Evolutionary conservation across 2,329 filamentous ascomycete species (phyloP).

Genomic region (Alternaria arborescens): DNA sequence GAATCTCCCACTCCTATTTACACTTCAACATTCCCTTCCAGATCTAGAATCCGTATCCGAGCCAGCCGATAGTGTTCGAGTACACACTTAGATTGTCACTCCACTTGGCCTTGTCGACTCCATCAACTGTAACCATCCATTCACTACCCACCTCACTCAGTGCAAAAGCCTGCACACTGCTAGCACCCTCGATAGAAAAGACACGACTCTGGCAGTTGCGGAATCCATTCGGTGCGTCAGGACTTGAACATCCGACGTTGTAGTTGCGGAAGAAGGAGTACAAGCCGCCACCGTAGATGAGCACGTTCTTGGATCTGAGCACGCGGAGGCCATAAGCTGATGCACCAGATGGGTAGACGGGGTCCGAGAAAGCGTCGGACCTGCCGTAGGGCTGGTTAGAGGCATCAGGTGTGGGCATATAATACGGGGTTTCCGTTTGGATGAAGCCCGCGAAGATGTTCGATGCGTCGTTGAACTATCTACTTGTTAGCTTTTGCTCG

Average conservation of each 20-base stretch:
- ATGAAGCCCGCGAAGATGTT: conserved; percentile 85
- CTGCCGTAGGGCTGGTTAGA: conserved; percentile 67
- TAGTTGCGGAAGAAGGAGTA: conserved; percentile 77
- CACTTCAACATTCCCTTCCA: background rate
- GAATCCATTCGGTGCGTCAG: conserved; percentile 40
- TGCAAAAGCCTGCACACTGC: conserved; percentile 55
- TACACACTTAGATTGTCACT: conserved; percentile 58
- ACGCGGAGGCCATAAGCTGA: conserved; percentile 71
- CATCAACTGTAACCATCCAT: conserved; percentile 59
- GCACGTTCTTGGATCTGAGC: conserved; percentile 63
- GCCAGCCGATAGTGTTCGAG: conserved; percentile 45
- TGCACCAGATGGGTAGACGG: conserved; percentile 66
- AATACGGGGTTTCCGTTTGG: conserved; percentile 89
- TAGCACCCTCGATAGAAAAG: conserved; percentile 57
- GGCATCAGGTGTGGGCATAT: conserved; percentile 81
- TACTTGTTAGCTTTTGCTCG: background rate
- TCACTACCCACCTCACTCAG: conserved; percentile 59
- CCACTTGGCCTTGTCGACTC: conserved; percentile 54
- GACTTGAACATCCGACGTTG: conserved; percentile 49
- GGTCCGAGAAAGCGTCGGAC: conserved; percentile 66
- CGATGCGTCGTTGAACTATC: conserved; percentile 69
- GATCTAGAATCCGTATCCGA: conserved; percentile 44
- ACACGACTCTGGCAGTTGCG: conserved; percentile 61
- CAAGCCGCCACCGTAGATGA: conserved; percentile 70
- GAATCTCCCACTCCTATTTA: background rate